phyloP scores from a whole-genome alignment of 208 protist genomes.

The Lotmaria passim region DNA sequence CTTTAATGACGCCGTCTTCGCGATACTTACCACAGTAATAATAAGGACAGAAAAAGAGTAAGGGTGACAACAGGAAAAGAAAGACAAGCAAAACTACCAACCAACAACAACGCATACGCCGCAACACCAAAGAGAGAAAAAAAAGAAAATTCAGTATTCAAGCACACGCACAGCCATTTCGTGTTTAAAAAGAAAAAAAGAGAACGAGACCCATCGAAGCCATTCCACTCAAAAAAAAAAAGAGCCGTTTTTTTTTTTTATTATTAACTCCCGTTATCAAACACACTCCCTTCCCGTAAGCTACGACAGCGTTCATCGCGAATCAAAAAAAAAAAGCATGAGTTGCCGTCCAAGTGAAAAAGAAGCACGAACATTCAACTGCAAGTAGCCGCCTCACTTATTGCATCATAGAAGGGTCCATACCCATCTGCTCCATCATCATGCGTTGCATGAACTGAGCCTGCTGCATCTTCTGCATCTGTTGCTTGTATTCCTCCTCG shows the following conservation, averaged over 20 bases:
- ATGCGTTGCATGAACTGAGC: constrained; percentile 86
- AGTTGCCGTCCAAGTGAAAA: no score
- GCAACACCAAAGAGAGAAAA: not conserved
- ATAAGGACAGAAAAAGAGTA: not conserved
- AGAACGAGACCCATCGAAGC: not conserved
- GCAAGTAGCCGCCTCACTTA: no score
- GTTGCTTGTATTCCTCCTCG: constrained; percentile 79
- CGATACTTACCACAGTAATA: not conserved
- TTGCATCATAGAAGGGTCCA: constrained; percentile 62
- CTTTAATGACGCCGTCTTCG: not conserved
- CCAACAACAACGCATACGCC: not conserved
- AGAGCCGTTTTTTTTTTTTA: no score
- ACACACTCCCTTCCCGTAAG: no score
- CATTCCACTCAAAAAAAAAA: no score
- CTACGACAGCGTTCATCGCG: no score
- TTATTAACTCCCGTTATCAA: no score
- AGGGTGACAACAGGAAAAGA: not conserved
- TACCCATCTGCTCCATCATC: constrained; percentile 92
- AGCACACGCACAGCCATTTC: not conserved
- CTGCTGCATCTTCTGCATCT: constrained; percentile 84
- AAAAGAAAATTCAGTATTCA: constrained; percentile 4
- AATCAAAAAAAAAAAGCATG: constrained; percentile 5
- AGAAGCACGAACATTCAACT: no score
- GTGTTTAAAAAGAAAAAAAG: not conserved
- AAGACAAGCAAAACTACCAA: constrained; percentile 8